These are phyloP conservation scores for Coemansia aciculifera DNA, from an alignment of 192 early-diverging fungal species.

Conservation along the genomic window DNA sequence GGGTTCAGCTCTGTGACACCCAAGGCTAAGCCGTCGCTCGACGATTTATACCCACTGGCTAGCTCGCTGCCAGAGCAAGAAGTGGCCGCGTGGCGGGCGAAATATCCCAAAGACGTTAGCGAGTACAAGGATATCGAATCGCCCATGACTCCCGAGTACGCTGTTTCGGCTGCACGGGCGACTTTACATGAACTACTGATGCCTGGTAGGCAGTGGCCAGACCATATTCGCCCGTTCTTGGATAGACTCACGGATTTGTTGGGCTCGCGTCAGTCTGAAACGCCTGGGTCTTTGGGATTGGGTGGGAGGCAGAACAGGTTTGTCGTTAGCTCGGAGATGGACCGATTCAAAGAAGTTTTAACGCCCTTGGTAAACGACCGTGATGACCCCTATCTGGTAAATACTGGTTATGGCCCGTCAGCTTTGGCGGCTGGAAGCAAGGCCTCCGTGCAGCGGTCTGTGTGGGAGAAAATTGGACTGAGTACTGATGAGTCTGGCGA, in stretches of 20 bases:
- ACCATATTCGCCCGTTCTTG: conserved; percentile 27
- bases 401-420: conserved; percentile 27
- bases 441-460: conserved; percentile 17
- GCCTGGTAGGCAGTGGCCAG: conserved; percentile 25
- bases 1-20: conserved; percentile 59
- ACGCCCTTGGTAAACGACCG: background rate
- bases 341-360: conserved; percentile 11
- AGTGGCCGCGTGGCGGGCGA: conserved; percentile 23
- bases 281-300: background rate
- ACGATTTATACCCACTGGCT: conserved; percentile 45
- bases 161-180: conserved; percentile 23
- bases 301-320: background rate
- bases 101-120: conserved; percentile 30
- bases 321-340: conserved; percentile 1
- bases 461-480: conserved; percentile 50
- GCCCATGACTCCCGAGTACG: conserved; percentile 29
- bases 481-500: conserved; percentile 28
- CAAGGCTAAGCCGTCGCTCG: conserved; percentile 33
- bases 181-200: conserved; percentile 19
- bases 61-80: conserved; percentile 23
- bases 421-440: background rate
- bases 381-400: conserved; percentile 41
- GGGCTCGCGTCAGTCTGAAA: conserved; percentile 16
- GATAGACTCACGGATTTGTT: conserved; percentile 17
- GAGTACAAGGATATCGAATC: conserved; percentile 37